Conservation (phyloP, 139 green algal genomes). For the Trebouxia sp. region DNA sequence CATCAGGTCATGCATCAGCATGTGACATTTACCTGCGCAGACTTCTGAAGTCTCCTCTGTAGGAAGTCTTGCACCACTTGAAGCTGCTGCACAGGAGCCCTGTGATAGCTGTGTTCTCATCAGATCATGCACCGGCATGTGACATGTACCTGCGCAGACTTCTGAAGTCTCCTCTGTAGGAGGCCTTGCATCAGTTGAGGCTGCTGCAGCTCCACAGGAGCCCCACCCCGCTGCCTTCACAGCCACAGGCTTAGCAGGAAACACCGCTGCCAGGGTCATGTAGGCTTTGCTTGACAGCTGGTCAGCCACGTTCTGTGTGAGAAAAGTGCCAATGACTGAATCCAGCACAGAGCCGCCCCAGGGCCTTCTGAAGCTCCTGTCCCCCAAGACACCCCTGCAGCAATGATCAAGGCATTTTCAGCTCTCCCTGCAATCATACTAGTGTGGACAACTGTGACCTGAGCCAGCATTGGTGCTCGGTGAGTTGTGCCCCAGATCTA, state of each 20-base stretch:
- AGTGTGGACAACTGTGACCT: neutral
- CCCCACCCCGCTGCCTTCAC: neutral
- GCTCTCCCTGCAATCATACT: neutral
- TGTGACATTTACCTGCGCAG: neutral
- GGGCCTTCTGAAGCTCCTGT: conserved; percentile 28
- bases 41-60: neutral
- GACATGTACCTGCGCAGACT: neutral
- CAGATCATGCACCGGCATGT: neutral
- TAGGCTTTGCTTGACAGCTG: conserved; percentile 77
- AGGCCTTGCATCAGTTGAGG: neutral
- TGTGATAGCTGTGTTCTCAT: no score
- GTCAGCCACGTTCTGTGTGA: conserved; percentile 86
- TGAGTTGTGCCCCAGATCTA: no score
- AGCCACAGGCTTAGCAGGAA: conserved; percentile 37
- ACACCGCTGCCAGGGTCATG: conserved; percentile 72
- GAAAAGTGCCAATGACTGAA: conserved; percentile 77
- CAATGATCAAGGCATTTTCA: neutral
- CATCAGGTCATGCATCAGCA: neutral
- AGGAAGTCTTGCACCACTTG: neutral
- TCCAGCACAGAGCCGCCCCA: conserved; percentile 84
- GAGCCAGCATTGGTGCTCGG: no score
- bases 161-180: neutral
- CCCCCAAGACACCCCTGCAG: conserved; percentile 51
- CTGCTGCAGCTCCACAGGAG: no score
- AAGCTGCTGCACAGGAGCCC: neutral